These are phyloP conservation scores for Plenodomus tracheiphilus DNA, from an alignment of 2,329 filamentous ascomycete genomes.

Conservation along the genomic window DNA sequence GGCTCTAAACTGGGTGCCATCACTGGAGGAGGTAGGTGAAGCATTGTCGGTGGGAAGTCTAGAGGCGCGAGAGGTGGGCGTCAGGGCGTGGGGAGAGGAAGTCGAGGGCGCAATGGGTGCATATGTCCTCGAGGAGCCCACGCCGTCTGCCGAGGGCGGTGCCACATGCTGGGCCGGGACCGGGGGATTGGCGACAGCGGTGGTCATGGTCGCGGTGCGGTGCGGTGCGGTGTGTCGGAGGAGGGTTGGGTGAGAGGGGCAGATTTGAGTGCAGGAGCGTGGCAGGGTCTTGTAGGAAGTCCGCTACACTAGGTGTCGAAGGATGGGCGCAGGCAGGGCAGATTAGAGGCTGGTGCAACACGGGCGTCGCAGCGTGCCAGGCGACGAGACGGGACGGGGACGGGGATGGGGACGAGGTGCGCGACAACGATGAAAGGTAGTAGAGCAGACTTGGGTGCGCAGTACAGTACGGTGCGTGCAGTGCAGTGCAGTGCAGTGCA, in stretches of 20 bases:
- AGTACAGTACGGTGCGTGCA: too few species aligned
- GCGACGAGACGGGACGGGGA: neutral
- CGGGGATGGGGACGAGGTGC: too few species aligned
- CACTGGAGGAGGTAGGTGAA: conserved; percentile 47
- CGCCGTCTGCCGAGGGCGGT: conserved; percentile 40
- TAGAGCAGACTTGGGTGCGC: too few species aligned
- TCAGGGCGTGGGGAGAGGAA: conserved; percentile 45
- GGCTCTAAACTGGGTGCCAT: conserved; percentile 42
- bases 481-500: too few species aligned
- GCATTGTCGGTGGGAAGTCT: conserved; percentile 41
- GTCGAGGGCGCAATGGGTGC: conserved; percentile 49
- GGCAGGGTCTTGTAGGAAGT: conserved; percentile 37
- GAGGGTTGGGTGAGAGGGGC: conserved; percentile 18
- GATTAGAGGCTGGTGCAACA: conserved; percentile 33
- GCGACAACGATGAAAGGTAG: too few species aligned
- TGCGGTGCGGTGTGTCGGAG: conserved; percentile 23
- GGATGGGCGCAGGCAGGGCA: conserved; percentile 34
- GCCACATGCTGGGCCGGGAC: conserved; percentile 45
- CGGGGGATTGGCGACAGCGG: conserved; percentile 50
- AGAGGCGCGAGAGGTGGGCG: conserved; percentile 42
- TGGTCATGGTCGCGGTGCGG: conserved; percentile 48
- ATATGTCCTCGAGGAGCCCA: conserved; percentile 48
- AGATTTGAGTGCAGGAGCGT: conserved; percentile 40
- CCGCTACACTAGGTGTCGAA: conserved; percentile 43
- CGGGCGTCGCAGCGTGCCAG: conserved; percentile 2